phyloP scores from a whole-genome alignment of 306 rosid genomes.

The Lupinus albus region DNA sequence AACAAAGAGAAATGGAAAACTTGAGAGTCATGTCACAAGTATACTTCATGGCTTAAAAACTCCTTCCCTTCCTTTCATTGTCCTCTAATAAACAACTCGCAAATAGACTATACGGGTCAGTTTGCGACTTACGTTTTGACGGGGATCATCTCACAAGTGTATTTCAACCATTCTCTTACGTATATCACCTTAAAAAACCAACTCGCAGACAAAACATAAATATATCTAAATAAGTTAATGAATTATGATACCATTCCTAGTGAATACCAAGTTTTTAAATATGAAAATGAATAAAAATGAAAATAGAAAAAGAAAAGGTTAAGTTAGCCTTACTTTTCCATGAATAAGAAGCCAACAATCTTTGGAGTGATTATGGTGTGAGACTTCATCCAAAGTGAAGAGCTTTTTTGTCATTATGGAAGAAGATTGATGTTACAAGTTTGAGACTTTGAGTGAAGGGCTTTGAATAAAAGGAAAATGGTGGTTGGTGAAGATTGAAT shows the following conservation, averaged over 20 bases:
- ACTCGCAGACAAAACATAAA: no score
- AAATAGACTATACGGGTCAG: no score
- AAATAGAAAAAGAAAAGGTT: background rate
- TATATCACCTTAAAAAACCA: no score
- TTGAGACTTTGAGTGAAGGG: background rate
- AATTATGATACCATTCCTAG: background rate
- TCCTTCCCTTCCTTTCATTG: no score
- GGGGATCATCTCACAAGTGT: no score
- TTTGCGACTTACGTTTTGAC: no score
- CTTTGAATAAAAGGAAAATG: constrained; percentile 30
- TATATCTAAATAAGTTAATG: no score
- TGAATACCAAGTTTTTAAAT: constrained; percentile 4
- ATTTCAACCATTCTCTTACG: no score
- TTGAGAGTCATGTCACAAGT: no score
- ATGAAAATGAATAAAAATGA: constrained; percentile 2
- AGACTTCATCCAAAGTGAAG: constrained; percentile 67
- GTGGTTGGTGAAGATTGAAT: constrained; percentile 43
- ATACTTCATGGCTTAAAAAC: no score
- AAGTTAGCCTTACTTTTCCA: constrained; percentile 59
- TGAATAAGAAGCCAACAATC: constrained; percentile 87
- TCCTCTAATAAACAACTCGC: no score
- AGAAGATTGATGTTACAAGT: background rate
- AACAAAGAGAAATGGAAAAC: no score
- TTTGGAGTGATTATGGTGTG: constrained; percentile 55
- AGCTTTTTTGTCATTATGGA: constrained; percentile 41